A percentile compares a stretch with the other conserved stretches of the same genome.
These are phyloP conservation scores for Talaromyces ruber DNA, from an alignment of 495 filamentous ascomycete species.

Conservation along the genomic window DNA sequence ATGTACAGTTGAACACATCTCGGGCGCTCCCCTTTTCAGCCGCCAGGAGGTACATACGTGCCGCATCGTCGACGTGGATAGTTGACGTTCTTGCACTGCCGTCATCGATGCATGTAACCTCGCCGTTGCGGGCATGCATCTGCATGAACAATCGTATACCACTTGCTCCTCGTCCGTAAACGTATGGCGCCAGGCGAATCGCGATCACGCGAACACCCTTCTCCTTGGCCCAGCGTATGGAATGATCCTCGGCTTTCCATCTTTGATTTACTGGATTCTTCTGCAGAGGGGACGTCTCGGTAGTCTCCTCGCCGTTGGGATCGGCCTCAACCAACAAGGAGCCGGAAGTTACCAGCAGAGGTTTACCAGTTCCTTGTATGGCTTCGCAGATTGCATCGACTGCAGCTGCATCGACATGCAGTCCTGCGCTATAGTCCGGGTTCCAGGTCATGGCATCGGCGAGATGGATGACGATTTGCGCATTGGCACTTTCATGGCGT, in stretches of 20 bases:
- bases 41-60: conserved; percentile 27
- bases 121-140: conserved; percentile 11
- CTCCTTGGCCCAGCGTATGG: conserved; percentile 10
- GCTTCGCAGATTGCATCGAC: conserved; percentile 23
- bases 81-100: conserved; percentile 13
- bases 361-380: conserved; percentile 21
- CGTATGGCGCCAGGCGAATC: conserved; percentile 30
- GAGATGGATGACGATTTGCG: conserved; percentile 29
- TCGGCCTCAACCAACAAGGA: conserved; percentile 21
- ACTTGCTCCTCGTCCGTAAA: conserved; percentile 33
- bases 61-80: conserved; percentile 36
- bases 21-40: conserved; percentile 17
- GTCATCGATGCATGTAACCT: conserved; percentile 13
- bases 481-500: conserved; percentile 17
- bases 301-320: conserved; percentile 22
- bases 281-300: conserved; percentile 16
- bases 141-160: conserved; percentile 21
- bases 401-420: conserved; percentile 16
- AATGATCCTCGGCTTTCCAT: conserved; percentile 14
- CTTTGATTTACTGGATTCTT: conserved; percentile 17
- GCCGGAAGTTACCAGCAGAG: conserved; percentile 25
- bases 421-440: conserved; percentile 7
- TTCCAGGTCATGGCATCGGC: conserved; percentile 14
- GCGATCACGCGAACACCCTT: conserved; percentile 20
- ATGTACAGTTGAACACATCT: conserved; percentile 20